Percentiles rank a stretch among this genome's conserved stretches.
Evolutionary conservation across 2,329 filamentous ascomycete species (phyloP).

Genomic region (Juglanconis sp.): DNA sequence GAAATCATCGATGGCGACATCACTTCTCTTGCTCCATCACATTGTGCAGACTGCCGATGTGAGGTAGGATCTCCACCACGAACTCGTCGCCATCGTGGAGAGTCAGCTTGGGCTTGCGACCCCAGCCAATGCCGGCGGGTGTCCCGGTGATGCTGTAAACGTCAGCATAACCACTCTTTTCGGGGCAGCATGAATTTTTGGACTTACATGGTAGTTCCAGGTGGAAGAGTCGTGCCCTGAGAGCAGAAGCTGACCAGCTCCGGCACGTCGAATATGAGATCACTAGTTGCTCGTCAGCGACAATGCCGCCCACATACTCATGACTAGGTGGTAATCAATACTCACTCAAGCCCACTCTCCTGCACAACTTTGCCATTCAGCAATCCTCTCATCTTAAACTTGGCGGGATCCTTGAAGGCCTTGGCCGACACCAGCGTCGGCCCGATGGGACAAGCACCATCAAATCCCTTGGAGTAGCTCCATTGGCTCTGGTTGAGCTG

Average conservation of each 20-base stretch:
- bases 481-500: constrained; percentile 55
- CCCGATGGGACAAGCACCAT: constrained; percentile 53
- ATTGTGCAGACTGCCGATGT: constrained; percentile 42
- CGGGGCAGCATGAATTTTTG: too few relatives aligned
- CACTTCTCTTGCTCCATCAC: constrained; percentile 35
- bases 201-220: constrained; percentile 36
- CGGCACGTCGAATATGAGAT: constrained; percentile 52
- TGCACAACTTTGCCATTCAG: constrained; percentile 53
- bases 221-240: constrained; percentile 39
- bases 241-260: constrained; percentile 41
- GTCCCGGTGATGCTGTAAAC: constrained; percentile 36
- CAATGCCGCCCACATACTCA: constrained; percentile 18
- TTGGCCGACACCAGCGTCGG: constrained; percentile 46
- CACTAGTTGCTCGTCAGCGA: constrained; percentile 31
- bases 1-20: neutral
- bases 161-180: too few relatives aligned
- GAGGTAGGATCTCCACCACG: constrained; percentile 38
- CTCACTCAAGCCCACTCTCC: constrained; percentile 28
- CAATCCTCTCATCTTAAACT: constrained; percentile 38
- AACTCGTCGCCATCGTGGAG: constrained; percentile 40
- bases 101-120: constrained; percentile 34
- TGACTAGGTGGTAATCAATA: neutral
- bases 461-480: constrained; percentile 59
- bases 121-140: constrained; percentile 39
- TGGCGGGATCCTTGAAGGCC: constrained; percentile 38